Evolutionary conservation across 176 grass and related monocot genomes (phyloP).

Genomic region (Musa itinerans): DNA sequence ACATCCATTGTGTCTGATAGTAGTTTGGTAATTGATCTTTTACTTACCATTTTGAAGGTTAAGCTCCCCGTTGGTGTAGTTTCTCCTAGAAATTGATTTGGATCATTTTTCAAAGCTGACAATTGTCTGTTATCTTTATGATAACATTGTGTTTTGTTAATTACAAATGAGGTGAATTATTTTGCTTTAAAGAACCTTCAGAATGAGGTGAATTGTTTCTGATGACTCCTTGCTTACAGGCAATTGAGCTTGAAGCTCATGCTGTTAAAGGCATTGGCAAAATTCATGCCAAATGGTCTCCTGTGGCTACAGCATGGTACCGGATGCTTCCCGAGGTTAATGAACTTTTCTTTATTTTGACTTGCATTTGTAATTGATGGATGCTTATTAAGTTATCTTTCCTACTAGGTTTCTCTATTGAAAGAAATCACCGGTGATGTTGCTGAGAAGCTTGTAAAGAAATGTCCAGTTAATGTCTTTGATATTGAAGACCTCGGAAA

Average conservation of each 20-base stretch:
- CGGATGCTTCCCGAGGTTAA: conserved; percentile 90
- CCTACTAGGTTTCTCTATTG: conserved; percentile 48
- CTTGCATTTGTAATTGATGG: neutral
- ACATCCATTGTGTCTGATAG: neutral
- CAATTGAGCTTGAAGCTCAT: conserved; percentile 86
- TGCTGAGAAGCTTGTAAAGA: conserved; percentile 58
- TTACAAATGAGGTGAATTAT: neutral
- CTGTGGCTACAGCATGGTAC: conserved; percentile 93
- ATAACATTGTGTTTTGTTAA: conserved; percentile 6
- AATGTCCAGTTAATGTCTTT: conserved; percentile 80
- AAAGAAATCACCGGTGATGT: conserved; percentile 45
- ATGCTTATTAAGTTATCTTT: neutral
- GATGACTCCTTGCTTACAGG: conserved; percentile 26
- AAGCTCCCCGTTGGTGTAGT: neutral
- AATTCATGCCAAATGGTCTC: conserved; percentile 97
- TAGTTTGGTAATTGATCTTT: neutral
- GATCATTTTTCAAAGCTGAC: too few relatives aligned
- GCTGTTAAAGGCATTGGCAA: conserved; percentile 82
- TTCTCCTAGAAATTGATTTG: neutral
- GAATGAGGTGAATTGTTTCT: neutral
- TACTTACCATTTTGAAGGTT: neutral
- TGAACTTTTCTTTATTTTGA: conserved; percentile 7
- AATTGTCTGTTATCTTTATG: too few relatives aligned
- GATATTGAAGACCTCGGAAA: conserved; percentile 87
- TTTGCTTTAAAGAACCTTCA: neutral